Base-by-base conservation (phyloP, 2,329 filamentous ascomycete genomes). In the Botrytis tulipae region DNA sequence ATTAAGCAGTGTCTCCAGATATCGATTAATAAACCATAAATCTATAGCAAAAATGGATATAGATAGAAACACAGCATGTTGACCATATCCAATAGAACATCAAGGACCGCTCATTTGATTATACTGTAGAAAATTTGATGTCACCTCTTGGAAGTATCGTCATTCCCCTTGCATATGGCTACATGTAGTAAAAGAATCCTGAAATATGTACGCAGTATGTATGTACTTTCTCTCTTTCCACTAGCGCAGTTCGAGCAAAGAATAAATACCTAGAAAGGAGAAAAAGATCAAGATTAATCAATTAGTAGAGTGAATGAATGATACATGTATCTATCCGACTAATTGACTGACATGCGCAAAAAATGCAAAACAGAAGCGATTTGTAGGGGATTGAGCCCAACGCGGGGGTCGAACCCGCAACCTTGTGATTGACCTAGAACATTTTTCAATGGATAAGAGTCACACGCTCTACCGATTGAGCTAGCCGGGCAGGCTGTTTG, bases 391-490 rank as follows among this genome's bases (percentile, higher is more conserved):
- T 78, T 77, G 76, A 80, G 78, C 78, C 78, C 77, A 78, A 79
- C 76, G 82, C 80, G 82, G 82, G 82, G 82, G 82, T 83, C 82
- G 82, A 83, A 83, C 82, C 82, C 82, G 81, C 82, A 83, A 81
- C 82, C 82, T 83, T 83, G 79, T 82, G 82, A 83, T 83, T 22
- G 35, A 68, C 25, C 48, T 66, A 42, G 65, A 68, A 68, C 25
- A 68, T 57, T 16, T 57, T 68, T 40, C 25, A 68, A 68, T 57
- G 25, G 44, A 37, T 79, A 78, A 79, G 77, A 79, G 78, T 75
- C 78, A 77, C 77, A 80, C 78, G 78, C 78, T 79, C 78, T 79
- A 79, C 78, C 78, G 78, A 79, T 79, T 79, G 78, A 79, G 78
- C 78, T 79, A 78, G 73, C 77, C 76, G 75, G 77, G 77, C 75